Evolutionary conservation across 345 rosid genomes (phyloP).

Genomic region (Adansonia digitata): DNA sequence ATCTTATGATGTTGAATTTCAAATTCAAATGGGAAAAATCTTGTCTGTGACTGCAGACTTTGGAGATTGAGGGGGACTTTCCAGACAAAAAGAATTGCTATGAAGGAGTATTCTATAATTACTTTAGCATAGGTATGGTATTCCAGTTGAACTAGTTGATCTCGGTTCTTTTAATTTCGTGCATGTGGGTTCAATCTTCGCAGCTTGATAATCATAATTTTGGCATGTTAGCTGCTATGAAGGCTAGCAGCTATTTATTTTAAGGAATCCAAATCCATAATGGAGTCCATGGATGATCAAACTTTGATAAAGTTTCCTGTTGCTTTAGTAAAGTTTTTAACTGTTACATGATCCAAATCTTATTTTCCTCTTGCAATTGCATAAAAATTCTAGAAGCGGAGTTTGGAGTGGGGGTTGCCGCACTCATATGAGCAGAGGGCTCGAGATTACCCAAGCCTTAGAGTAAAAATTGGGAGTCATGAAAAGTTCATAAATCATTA

Average conservation of each 20-base stretch:
- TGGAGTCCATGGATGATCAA: background rate
- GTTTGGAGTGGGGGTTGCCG: background rate
- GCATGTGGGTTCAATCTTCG: background rate
- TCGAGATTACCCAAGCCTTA: background rate
- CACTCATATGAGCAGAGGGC: background rate
- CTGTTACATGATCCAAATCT: background rate
- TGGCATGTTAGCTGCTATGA: background rate
- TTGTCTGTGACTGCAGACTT: conserved; percentile 42
- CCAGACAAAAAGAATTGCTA: conserved; percentile 52
- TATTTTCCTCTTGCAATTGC: background rate
- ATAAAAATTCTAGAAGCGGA: background rate
- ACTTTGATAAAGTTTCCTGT: no score
- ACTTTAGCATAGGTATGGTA: conserved; percentile 90
- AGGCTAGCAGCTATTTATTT: background rate
- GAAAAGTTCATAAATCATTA: background rate
- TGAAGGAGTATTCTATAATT: conserved; percentile 90
- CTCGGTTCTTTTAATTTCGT: background rate
- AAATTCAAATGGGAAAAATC: background rate
- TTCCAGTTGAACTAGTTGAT: conserved; percentile 10
- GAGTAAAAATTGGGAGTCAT: background rate
- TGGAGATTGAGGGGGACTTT: conserved; percentile 55
- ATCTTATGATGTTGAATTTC: conserved; percentile 12
- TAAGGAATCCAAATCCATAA: background rate
- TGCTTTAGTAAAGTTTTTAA: background rate
- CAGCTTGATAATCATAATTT: conserved; percentile 1